A percentile compares a stretch with the other conserved stretches of the same genome.
Evolutionary conservation across 768 basidiomycete species (phyloP).

Genomic region (Agrocybe chaxingu): DNA sequence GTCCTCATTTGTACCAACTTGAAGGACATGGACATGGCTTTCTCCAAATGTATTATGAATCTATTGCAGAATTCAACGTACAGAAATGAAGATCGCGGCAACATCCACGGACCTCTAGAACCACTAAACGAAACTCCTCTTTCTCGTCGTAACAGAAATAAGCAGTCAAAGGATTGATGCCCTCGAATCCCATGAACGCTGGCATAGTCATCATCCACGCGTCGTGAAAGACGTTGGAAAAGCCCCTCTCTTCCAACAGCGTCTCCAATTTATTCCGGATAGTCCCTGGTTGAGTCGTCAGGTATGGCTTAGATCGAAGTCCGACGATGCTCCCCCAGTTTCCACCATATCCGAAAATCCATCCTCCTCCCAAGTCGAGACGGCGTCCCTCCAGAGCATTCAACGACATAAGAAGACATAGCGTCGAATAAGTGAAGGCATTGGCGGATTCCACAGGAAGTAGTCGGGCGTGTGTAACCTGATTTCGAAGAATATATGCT

Average conservation of each 20-base stretch:
- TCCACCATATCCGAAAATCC: slow-evolving; percentile 55
- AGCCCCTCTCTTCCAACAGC: slow-evolving; percentile 29
- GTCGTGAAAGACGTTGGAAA: slow-evolving; percentile 33
- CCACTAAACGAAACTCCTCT: slow-evolving; percentile 33
- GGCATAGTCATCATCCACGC: slow-evolving; percentile 80
- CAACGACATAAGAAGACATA: slow-evolving; percentile 55
- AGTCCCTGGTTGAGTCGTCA: slow-evolving; percentile 26
- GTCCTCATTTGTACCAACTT: slow-evolving; percentile 45
- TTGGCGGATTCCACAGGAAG: slow-evolving; percentile 46
- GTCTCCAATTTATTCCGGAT: slow-evolving; percentile 40
- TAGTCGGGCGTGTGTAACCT: slow-evolving; percentile 50
- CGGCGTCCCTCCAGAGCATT: slow-evolving; percentile 43
- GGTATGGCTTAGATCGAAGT: slow-evolving; percentile 43
- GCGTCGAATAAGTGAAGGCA: slow-evolving; percentile 58
- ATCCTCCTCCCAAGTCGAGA: slow-evolving; percentile 46
- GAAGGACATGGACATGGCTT: slow-evolving; percentile 57
- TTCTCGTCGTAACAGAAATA: slow-evolving; percentile 55
- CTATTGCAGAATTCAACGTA: slow-evolving; percentile 23
- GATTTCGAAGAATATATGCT: slow-evolving; percentile 47
- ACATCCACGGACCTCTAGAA: slow-evolving; percentile 51
- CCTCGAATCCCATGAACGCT: slow-evolving; percentile 60
- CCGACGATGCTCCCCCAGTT: slow-evolving; percentile 41
- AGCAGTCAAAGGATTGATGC: slow-evolving; percentile 68
- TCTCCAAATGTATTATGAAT: slow-evolving; percentile 77
- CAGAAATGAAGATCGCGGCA: background rate